Conservation (phyloP, 2,329 filamentous ascomycete species). For the Cladorrhinum sp. region DNA sequence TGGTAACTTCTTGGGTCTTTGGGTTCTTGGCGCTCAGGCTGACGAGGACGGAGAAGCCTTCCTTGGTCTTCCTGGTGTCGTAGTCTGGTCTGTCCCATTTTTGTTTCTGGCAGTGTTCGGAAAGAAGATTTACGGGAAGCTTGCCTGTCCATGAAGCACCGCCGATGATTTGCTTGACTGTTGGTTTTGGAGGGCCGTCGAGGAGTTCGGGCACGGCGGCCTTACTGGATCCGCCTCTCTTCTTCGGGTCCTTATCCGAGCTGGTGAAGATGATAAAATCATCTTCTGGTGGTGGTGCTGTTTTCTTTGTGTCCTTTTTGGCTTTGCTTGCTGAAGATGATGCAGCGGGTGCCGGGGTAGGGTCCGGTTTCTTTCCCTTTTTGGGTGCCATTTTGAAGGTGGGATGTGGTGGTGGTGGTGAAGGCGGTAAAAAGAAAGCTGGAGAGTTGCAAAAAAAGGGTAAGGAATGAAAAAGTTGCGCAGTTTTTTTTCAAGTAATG, state of each 20-base stretch:
- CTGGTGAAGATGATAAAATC: slow-evolving; percentile 58
- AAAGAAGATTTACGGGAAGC: slow-evolving; percentile 86
- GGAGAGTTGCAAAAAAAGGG: neutral
- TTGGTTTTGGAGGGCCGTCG: slow-evolving; percentile 54
- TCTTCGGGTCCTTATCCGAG: slow-evolving; percentile 52
- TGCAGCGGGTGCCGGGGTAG: slow-evolving; percentile 36
- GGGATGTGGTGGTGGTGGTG: neutral
- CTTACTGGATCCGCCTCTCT: slow-evolving; percentile 37
- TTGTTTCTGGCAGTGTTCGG: slow-evolving; percentile 92
- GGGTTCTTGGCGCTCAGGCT: slow-evolving; percentile 71
- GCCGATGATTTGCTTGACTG: slow-evolving; percentile 79
- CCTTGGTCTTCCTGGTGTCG: slow-evolving; percentile 69
- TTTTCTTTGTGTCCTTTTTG: slow-evolving; percentile 35
- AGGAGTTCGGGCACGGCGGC: slow-evolving; percentile 14
- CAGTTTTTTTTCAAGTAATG: slow-evolving; percentile 1
- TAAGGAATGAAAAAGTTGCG: neutral
- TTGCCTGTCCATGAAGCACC: slow-evolving; percentile 98
- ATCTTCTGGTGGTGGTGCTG: slow-evolving; percentile 40
- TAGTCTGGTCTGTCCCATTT: slow-evolving; percentile 96
- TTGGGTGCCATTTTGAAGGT: slow-evolving; percentile 43
- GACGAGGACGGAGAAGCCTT: slow-evolving; percentile 77
- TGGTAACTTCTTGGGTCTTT: slow-evolving; percentile 76
- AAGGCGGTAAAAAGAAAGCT: neutral
- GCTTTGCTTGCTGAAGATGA: slow-evolving; percentile 28
- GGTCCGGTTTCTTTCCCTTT: slow-evolving; percentile 52